Base-by-base conservation (phyloP, 371 early-diverging fungal genomes). In the Rhizopus delemar region DNA sequence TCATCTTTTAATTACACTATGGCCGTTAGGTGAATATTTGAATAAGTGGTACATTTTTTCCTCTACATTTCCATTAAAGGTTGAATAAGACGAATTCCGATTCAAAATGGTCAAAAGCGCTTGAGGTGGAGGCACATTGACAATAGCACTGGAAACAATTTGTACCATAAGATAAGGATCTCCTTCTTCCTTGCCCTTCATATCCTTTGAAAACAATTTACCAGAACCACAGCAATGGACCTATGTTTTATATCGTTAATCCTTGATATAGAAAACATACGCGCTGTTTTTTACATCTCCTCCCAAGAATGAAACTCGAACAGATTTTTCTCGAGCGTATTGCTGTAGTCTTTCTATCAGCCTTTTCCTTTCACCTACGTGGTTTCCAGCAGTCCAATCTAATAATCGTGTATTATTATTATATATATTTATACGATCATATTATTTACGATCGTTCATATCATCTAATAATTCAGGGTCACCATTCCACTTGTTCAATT, bases 391-490 rank as follows among this genome's bases (percentile, higher is more conserved):
- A 7, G 84, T 86, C 90, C 87, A 88, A 65, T 88, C 59, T 59
- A 56, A 32, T 22, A 22, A 22, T 22, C 2, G 2, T 48, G 53
- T 39, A 31, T 49, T 50, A 34, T 46, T 28, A 8, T 11, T 36
- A 15, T 38, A 32, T 63, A 13, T 54, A 66, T 9, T 32, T 15
- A 43, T n/a, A 43, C 1, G 8, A 12, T 32, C 3, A 51, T n/a
- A 13, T 9, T 41, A 57, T 55, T 38, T 62, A 68, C 69, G 89
- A 67, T 89, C 90, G 65, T 83, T 85, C 74, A 91, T 69, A 51
- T 90, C 90, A 67, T 90, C 91, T 34, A 87, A 69, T 53, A 92
- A 64, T 65, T 91, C 91, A 13, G 90, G 91, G 60, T 93, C 90
- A 49, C 92, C 92, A 78, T 88, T 88, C 69, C 86, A 77, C 34